phyloP scores from a whole-genome alignment of 2,329 filamentous ascomycete genomes.

The Chaetomiaceae sp. region DNA sequence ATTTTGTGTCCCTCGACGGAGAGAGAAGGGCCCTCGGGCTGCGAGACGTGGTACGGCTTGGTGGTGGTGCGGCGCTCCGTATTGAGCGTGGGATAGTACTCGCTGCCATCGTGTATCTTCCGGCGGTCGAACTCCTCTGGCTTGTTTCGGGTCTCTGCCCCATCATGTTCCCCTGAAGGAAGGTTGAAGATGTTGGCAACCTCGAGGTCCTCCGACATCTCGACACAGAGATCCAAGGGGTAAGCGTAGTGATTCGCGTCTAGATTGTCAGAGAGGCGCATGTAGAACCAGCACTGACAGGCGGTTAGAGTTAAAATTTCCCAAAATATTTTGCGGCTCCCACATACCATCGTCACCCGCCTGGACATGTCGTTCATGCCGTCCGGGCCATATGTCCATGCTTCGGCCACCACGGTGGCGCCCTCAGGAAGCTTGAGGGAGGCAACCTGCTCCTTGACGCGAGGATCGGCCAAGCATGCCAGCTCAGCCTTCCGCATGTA shows the following conservation, averaged over 20 bases:
- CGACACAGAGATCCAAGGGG: slow-evolving; percentile 49
- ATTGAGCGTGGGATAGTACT: slow-evolving; percentile 38
- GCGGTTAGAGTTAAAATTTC: neutral
- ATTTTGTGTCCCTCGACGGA: slow-evolving; percentile 48
- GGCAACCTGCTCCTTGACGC: slow-evolving; percentile 41
- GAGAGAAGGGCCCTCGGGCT: slow-evolving; percentile 66
- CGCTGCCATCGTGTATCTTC: slow-evolving; percentile 37
- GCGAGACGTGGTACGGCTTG: slow-evolving; percentile 58
- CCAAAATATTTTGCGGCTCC: too few species aligned
- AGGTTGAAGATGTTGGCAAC: slow-evolving; percentile 49
- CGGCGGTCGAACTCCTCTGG: slow-evolving; percentile 37
- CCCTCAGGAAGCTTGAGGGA: slow-evolving; percentile 41
- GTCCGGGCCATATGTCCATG: slow-evolving; percentile 54
- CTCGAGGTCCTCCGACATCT: slow-evolving; percentile 45
- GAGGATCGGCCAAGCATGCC: slow-evolving; percentile 39
- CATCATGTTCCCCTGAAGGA: slow-evolving; percentile 38
- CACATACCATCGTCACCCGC: slow-evolving; percentile 45
- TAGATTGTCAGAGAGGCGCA: slow-evolving; percentile 36
- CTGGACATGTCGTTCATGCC: slow-evolving; percentile 47
- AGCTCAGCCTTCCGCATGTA: slow-evolving; percentile 47
- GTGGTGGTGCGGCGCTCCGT: slow-evolving; percentile 39
- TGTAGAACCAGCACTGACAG: slow-evolving; percentile 35
- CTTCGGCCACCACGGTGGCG: slow-evolving; percentile 45
- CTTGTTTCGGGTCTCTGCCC: slow-evolving; percentile 30
- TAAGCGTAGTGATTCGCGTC: slow-evolving; percentile 57